Evolutionary conservation across 805 yeast species (phyloP), one percentile per base, ranked within the genome.

Genomic region (Starmerella sp.): DNA sequence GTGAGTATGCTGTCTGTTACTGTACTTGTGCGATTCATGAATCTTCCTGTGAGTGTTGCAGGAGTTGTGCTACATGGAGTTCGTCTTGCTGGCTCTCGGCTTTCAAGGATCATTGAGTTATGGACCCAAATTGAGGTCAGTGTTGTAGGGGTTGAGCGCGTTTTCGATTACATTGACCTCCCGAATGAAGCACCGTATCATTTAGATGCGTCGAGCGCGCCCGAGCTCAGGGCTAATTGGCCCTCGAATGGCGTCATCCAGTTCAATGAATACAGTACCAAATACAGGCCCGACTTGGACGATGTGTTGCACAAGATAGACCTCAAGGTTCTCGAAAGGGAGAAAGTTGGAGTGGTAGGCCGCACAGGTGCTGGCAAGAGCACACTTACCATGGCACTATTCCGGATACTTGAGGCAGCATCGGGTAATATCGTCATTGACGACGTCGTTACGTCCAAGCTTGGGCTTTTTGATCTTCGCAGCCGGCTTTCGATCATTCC

Each of bases 281-380:
- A 85, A 57, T 90, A 88, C 69, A 87, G 95, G 8, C 86, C 91
- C n/a, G 80, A 79, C 36, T 73, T 86, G 57, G 95, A 95, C 17
- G 73, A 77, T 60, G 96, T 88, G 41, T 84, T 90, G 62, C 85
- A 86, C 64, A 78, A 81, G 59, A 88, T 89, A 41, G 71, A 86
- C 0, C 84, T 90, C 68, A 76, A 77, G 36, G 89, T 90, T 41
- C 78, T 78, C 52, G 80, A 93, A 29, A 78, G 76, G 56, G 77
- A 81, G 63, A 90, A 90, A 66, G 80, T 90, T 63, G 97, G 97
- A 65, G 83, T 90, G 65, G 96, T 90, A 54, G 97, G 97, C 42
- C 81, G 97, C 69, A 90, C 97, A 0, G 97, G 97, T 69, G 96
- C 97, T 32, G 97, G 97, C 64, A 90, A 90, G 67, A 86, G 96